These are phyloP conservation scores for Stemphylium beticola DNA, from an alignment of 2,329 filamentous ascomycete species.

Conservation along the genomic window DNA sequence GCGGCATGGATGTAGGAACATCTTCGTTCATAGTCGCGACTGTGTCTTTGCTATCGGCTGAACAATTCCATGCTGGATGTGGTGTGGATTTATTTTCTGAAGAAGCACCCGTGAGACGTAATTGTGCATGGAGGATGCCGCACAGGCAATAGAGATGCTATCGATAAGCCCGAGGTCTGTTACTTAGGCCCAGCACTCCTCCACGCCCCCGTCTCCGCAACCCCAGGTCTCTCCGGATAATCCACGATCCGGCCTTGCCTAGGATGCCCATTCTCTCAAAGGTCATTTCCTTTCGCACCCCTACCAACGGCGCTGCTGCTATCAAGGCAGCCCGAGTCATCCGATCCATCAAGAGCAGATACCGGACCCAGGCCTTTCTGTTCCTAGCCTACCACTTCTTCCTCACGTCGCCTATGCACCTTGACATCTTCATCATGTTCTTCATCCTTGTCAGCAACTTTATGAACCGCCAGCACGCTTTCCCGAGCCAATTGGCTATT, in stretches of 20 bases:
- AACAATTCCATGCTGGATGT: conserved; percentile 9
- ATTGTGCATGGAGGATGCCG: conserved; percentile 11
- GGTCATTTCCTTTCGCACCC: conserved; percentile 20
- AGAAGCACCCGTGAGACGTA: conserved; percentile 2
- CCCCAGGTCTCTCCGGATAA: conserved; percentile 6
- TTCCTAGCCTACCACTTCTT: conserved; percentile 46
- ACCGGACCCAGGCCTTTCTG: conserved; percentile 40
- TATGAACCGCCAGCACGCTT: conserved; percentile 41
- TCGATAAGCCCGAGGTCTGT: conserved; percentile 13
- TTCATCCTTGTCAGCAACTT: conserved; percentile 47
- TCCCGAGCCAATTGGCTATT: conserved; percentile 34
- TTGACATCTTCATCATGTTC: conserved; percentile 43
- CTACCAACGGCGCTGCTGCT: conserved; percentile 24
- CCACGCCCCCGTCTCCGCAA: conserved; percentile 2
- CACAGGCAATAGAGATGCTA: conserved; percentile 3
- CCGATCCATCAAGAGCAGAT: conserved; percentile 37
- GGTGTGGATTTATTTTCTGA: background rate
- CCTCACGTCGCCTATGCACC: conserved; percentile 36
- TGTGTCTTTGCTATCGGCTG: conserved; percentile 10
- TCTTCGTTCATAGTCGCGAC: conserved; percentile 22
- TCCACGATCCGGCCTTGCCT: background rate
- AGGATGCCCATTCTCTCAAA: conserved; percentile 24
- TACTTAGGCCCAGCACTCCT: conserved; percentile 5
- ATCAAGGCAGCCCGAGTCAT: conserved; percentile 33
- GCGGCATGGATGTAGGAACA: conserved; percentile 20